These are phyloP conservation scores for Xylaria sp. DNA, from an alignment of 495 filamentous ascomycete genomes.

Conservation along the genomic window DNA sequence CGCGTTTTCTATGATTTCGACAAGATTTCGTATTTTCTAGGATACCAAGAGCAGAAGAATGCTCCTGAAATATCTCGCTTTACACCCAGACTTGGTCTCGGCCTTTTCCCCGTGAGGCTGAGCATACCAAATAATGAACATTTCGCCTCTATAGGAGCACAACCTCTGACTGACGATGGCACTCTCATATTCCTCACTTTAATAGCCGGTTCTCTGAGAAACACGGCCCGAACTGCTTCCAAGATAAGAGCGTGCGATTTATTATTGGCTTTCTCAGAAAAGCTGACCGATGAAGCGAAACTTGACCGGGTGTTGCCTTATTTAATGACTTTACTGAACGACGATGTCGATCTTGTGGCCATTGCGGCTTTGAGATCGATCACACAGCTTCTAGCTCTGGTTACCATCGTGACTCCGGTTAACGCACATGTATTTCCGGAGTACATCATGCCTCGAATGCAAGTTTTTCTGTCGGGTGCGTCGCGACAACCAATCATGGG, in stretches of 20 bases:
- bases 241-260: slow-evolving; percentile 92
- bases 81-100: slow-evolving; percentile 54
- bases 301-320: slow-evolving; percentile 94
- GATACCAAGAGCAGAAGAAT: slow-evolving; percentile 62
- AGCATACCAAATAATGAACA: slow-evolving; percentile 87
- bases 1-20: slow-evolving; percentile 94
- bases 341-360: slow-evolving; percentile 81
- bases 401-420: slow-evolving; percentile 86
- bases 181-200: slow-evolving; percentile 91
- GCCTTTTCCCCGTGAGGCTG: slow-evolving; percentile 76
- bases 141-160: slow-evolving; percentile 54
- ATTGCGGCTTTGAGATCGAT: slow-evolving; percentile 83
- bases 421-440: slow-evolving; percentile 96
- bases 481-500: slow-evolving; percentile 44
- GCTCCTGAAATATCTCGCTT: slow-evolving; percentile 40
- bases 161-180: slow-evolving; percentile 75
- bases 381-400: slow-evolving; percentile 86
- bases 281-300: slow-evolving; percentile 94
- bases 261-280: slow-evolving; percentile 89
- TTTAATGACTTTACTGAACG: slow-evolving; percentile 78
- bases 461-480: slow-evolving; percentile 68
- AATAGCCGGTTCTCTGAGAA: slow-evolving; percentile 85
- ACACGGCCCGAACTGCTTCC: slow-evolving; percentile 84
- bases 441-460: slow-evolving; percentile 87
- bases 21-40: slow-evolving; percentile 93